These are phyloP conservation scores for Chamaecyparis obtusa DNA, from an alignment of 75 land plant genomes.

Conservation along the genomic window DNA sequence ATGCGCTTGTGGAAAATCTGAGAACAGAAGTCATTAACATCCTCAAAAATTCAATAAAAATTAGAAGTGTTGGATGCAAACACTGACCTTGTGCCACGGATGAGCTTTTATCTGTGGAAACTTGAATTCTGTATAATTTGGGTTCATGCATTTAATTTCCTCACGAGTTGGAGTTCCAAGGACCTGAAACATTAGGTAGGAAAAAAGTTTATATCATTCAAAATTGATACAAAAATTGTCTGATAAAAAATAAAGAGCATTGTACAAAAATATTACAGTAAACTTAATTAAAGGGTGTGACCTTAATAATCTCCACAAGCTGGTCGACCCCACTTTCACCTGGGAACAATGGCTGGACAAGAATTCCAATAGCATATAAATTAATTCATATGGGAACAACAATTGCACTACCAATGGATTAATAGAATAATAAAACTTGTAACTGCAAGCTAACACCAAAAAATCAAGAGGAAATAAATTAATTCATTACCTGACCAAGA, in stretches of 20 bases:
- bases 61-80: neutral
- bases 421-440: neutral
- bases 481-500: constrained; percentile 65
- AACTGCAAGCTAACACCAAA: neutral
- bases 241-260: neutral
- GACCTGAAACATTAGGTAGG: constrained; percentile 32
- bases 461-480: neutral
- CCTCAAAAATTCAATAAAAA: neutral
- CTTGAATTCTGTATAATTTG: constrained; percentile 82
- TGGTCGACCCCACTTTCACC: constrained; percentile 91
- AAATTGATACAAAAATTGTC: neutral
- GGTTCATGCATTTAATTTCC: constrained; percentile 91
- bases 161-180: constrained; percentile 89
- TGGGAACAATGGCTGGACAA: constrained; percentile 73
- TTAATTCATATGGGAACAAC: neutral
- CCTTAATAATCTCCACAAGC: constrained; percentile 88
- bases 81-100: constrained; percentile 78
- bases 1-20: constrained; percentile 51
- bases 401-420: neutral
- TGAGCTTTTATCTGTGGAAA: constrained; percentile 85
- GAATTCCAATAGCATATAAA: neutral
- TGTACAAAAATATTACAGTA: neutral
- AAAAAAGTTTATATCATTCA: neutral
- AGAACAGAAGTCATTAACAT: neutral
- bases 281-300: neutral